A percentile compares a stretch with the other conserved stretches of the same genome.
These are phyloP conservation scores for Colletotrichum tropicicola DNA, from an alignment of 2,329 filamentous ascomycete species.

Conservation along the genomic window DNA sequence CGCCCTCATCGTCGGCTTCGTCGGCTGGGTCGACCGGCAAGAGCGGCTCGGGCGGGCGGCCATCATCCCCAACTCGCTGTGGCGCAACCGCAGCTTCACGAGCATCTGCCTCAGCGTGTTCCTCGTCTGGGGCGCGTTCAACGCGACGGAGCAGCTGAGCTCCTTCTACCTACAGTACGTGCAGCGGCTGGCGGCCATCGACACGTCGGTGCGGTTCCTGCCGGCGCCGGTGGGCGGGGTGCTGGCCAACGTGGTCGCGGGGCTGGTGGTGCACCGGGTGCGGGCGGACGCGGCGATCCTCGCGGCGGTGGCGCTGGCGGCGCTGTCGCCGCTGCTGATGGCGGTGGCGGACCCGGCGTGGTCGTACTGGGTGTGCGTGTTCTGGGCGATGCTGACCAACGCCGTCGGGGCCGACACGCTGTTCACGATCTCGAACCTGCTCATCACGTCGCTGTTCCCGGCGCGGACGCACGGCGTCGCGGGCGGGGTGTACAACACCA, in stretches of 20 bases:
- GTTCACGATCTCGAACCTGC: conserved; percentile 63
- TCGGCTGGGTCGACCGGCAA: conserved; percentile 63
- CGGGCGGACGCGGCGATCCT: conserved; percentile 40
- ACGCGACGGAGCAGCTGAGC: conserved; percentile 52
- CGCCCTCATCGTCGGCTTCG: conserved; percentile 55
- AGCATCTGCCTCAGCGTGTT: conserved; percentile 57
- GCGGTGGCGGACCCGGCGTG: conserved; percentile 51
- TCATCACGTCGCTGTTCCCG: conserved; percentile 64
- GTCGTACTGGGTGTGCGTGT: conserved; percentile 53
- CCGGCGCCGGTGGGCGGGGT: conserved; percentile 46
- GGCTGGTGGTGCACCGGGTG: conserved; percentile 45
- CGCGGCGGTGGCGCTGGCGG: conserved; percentile 43
- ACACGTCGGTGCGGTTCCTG: conserved; percentile 51
- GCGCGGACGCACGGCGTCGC: conserved; percentile 63
- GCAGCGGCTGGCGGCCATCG: conserved; percentile 47
- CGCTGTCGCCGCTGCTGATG: conserved; percentile 55
- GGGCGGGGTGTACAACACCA: conserved; percentile 67
- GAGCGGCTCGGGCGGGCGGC: conserved; percentile 57
- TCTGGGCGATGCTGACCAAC: conserved; percentile 43
- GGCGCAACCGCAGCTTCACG: conserved; percentile 62
- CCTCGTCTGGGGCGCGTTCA: conserved; percentile 50
- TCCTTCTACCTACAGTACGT: conserved; percentile 57
- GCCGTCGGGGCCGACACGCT: conserved; percentile 50
- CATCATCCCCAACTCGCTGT: conserved; percentile 66
- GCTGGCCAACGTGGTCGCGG: conserved; percentile 43